Percentiles rank a stretch among this genome's conserved stretches.
These are phyloP conservation scores for Elaeis oleifera DNA, from an alignment of 202 grass and related monocot species.

Conservation along the genomic window DNA sequence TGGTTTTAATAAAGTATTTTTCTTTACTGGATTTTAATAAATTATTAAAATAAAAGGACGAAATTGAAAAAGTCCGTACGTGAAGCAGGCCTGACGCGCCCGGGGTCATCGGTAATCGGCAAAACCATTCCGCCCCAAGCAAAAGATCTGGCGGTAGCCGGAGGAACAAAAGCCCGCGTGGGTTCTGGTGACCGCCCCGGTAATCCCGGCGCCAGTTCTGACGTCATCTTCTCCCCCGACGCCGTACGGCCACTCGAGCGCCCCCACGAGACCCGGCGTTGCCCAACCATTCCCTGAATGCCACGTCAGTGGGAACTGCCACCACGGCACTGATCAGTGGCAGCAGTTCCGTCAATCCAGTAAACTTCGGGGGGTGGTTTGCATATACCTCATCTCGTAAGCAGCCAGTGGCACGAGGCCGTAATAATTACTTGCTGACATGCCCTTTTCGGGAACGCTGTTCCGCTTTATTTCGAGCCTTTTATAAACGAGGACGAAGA, in stretches of 20 bases:
- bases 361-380: background rate
- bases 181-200: slow-evolving; percentile 15
- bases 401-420: no score
- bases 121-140: slow-evolving; percentile 1
- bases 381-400: no score
- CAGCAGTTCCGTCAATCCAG: background rate
- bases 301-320: background rate
- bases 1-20: no score
- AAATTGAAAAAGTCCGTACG: background rate
- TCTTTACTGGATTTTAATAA: background rate
- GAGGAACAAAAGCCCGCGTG: background rate
- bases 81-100: no score
- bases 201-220: slow-evolving; percentile 21
- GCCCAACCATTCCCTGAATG: slow-evolving; percentile 4
- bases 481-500: no score
- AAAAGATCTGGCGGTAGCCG: slow-evolving; percentile 13
- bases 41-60: background rate
- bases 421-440: no score
- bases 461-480: no score
- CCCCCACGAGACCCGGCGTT: slow-evolving; percentile 15
- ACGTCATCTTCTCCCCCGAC: background rate
- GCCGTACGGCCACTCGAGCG: background rate
- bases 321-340: slow-evolving; percentile 8
- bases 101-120: background rate
- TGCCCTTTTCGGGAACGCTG: no score